These are phyloP conservation scores for Trichosporon asahii DNA, from an alignment of 1,284 basidiomycete genomes.

Conservation along the genomic window DNA sequence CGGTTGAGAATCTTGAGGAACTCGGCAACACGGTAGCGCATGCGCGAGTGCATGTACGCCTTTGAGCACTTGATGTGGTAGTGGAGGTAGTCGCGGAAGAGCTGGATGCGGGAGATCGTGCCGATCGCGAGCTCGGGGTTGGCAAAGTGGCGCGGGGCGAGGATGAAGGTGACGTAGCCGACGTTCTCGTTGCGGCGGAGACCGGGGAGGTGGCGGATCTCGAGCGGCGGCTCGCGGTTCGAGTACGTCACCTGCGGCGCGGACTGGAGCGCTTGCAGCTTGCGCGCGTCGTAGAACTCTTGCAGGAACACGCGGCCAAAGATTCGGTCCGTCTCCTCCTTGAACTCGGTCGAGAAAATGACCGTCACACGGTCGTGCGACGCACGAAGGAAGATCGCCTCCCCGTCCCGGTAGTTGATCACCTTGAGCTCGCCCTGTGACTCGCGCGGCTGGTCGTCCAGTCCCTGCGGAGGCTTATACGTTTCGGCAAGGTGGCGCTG, in stretches of 20 bases:
- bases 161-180: slow-evolving; percentile 96
- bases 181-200: slow-evolving; percentile 82
- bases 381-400: slow-evolving; percentile 94
- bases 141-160: slow-evolving; percentile 93
- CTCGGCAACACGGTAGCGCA: slow-evolving; percentile 90
- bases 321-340: slow-evolving; percentile 95
- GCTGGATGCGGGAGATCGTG: slow-evolving; percentile 92
- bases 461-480: slow-evolving; percentile 45
- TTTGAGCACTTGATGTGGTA: slow-evolving; percentile 99
- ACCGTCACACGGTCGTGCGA: slow-evolving; percentile 93
- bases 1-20: slow-evolving; percentile 97
- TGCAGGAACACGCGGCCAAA: slow-evolving; percentile 97
- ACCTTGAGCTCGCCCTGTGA: slow-evolving; percentile 78
- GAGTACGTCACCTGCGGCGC: slow-evolving; percentile 98
- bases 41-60: slow-evolving; percentile 98
- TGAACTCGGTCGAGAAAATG: slow-evolving; percentile 94
- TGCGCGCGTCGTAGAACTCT: slow-evolving; percentile 98
- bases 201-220: slow-evolving; percentile 82
- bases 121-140: slow-evolving; percentile 68
- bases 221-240: slow-evolving; percentile 89
- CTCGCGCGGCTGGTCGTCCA: slow-evolving; percentile 49
- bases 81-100: slow-evolving; percentile 97
- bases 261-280: slow-evolving; percentile 88
- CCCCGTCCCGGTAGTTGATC: slow-evolving; percentile 92
- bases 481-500: slow-evolving; percentile 77